Evolutionary conservation across 768 basidiomycete genomes (phyloP), one percentile per base, ranked within the genome.

Genomic region (Suillus hirtellus): DNA sequence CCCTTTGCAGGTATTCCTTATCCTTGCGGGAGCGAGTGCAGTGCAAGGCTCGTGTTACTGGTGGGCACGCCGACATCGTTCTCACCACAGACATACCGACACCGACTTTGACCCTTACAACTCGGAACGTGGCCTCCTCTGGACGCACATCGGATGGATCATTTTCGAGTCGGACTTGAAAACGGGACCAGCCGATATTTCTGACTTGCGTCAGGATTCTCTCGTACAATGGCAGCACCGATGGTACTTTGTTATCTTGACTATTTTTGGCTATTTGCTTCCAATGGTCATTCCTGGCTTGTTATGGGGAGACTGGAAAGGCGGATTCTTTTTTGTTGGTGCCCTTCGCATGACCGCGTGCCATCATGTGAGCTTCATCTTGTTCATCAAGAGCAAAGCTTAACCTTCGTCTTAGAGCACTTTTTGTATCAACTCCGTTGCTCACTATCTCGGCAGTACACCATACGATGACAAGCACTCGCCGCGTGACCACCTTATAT

Each of bases 361-460:
- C 44, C 92, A 95, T 76, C 92, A 95, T 78, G 89, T 90, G 71
- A 75, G 87, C 84, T 31, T 31, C 60, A 24, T 37, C 27, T 66
- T 24, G 46, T 60, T 43, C 37, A 40, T 47, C 31, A 14, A 44
- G 31, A 60, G 8, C 49, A 47, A 38, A 61, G 2, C 40, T 19
- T 64, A 34, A 64, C 56, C 27, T 31, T 11, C 66, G 49, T 14
- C 21, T 24, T 60, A 90, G 89, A 90, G 92, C 67, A 92, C 89
- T 1, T 95, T 95, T 75, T 92, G 89, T 71, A 92, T 95, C 75
- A 95, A 94, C 73, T 94, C 92, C 21, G 83, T 95, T 37, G 92
- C 92, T 0, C 93, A 95, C 73, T 93, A 88, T 78, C 82, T 95
- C 54, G 93, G 93, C 42, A 84, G 86, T 55, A 81, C 90, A 35